Base-by-base conservation (phyloP, 306 rosid genomes). In the Hippophae rhamnoides region DNA sequence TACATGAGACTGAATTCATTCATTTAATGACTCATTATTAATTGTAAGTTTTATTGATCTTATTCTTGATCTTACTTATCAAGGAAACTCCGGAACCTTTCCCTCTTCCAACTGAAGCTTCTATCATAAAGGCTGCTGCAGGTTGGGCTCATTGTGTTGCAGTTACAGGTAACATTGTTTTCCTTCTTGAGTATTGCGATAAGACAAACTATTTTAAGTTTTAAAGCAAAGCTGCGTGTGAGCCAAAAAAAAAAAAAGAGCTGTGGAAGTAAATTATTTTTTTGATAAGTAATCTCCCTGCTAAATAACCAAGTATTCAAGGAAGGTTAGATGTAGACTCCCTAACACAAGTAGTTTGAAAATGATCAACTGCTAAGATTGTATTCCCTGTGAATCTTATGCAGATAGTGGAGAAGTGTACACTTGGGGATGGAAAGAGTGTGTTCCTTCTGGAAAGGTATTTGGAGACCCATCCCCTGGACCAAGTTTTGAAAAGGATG, bases 391-490 rank as follows among this genome's bases (percentile, higher is more conserved):
- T 43, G 46, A 53, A 12, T 54, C 61, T 25, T 47, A 46, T 69
- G 68, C 87, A 90, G 97, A 77, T 13, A 63, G 60, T 40, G 94
- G 89, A 75, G 87, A 82, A 69, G 90, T 90, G 60, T 90, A 82
- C 72, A 84, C 97, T 5, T 90, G 97, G 97, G 97, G 97, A 59
- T 90, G 97, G 97, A 90, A 81, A 75, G 97, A 90, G 81, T 90
- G 97, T 77, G 75, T 90, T 79, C 97, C 97, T 14, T 82, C 97
- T 56, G 97, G 97, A 49, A 90, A 79, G 81, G 76, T 87, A 66
- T 56, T 84, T 67, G 85, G 81, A 8, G 90, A 84, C 63, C 64
- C 80, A 57, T 63, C 64, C 47, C 12, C 64, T 41, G 85, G 73
- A 47, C 52, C 63, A 66, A 81, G 76, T 66, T 60, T 62, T n/a